Conservation (phyloP, 495 filamentous ascomycete genomes). For the Lineolata rhizophorae region DNA sequence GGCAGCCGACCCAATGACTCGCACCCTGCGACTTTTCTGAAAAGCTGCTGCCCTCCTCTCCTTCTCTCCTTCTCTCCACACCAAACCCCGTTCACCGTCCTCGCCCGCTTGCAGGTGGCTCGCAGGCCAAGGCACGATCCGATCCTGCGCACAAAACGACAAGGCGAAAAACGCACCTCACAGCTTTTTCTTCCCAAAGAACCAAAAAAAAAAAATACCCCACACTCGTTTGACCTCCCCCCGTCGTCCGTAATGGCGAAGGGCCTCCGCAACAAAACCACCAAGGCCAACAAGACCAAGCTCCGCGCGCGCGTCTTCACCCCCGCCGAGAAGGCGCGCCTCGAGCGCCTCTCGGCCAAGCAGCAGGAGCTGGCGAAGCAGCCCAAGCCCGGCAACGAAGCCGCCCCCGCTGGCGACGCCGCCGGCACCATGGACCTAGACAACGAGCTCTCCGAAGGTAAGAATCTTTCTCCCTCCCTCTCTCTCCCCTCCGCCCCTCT, state of each 20-base stretch:
- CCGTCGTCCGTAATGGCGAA: conserved; percentile 48
- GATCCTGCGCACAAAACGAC: too few species aligned
- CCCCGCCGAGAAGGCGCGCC: conserved; percentile 52
- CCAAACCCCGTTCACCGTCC: too few species aligned
- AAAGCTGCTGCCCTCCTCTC: too few species aligned
- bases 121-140: too few species aligned
- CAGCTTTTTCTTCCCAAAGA: not conserved
- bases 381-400: conserved; percentile 25
- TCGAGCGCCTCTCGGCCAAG: conserved; percentile 58
- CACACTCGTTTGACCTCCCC: not conserved
- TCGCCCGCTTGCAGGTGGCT: too few species aligned
- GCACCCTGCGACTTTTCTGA: too few species aligned
- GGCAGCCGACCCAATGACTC: too few species aligned
- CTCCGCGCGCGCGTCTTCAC: conserved; percentile 61
- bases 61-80: not conserved
- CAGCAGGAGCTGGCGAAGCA: conserved; percentile 50
- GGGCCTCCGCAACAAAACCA: conserved; percentile 45
- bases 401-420: too few species aligned
- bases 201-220: not conserved
- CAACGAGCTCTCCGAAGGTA: too few species aligned
- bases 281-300: conserved; percentile 55
- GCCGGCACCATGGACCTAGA: too few species aligned
- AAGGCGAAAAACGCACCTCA: not conserved
- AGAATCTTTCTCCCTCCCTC: too few species aligned
- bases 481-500: too few species aligned